Evolutionary conservation across 495 filamentous ascomycete species (phyloP).

Genomic region (Aspergillus funiculosus): DNA sequence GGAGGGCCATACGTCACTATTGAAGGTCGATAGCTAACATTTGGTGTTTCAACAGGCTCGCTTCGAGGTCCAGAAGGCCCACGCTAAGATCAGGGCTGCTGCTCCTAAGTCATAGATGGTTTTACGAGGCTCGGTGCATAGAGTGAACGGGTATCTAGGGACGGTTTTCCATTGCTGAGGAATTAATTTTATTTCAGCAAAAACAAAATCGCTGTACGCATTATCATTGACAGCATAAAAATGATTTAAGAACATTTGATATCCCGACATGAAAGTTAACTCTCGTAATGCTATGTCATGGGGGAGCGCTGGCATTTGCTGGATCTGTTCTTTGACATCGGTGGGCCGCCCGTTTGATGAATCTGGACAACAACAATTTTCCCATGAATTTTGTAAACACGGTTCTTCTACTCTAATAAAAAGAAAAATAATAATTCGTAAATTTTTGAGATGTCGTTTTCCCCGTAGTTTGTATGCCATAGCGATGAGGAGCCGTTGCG

Average conservation of each 20-base stretch:
- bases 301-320: constrained; percentile 21
- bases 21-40: background rate
- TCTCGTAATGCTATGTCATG: constrained; percentile 22
- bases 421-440: background rate
- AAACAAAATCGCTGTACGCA: constrained; percentile 47
- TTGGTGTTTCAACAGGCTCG: constrained; percentile 34
- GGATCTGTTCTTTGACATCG: constrained; percentile 17
- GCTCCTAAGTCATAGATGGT: constrained; percentile 49
- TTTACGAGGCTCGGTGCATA: constrained; percentile 46
- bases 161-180: constrained; percentile 46
- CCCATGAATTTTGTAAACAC: background rate
- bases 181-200: constrained; percentile 32
- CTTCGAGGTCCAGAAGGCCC: constrained; percentile 91
- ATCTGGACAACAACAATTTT: constrained; percentile 16
- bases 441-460: background rate
- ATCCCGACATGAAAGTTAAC: constrained; percentile 31
- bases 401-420: background rate
- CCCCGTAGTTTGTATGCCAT: constrained; percentile 7
- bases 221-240: constrained; percentile 45
- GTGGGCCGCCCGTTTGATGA: constrained; percentile 20
- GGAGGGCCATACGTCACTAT: background rate
- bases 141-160: constrained; percentile 45
- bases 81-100: constrained; percentile 65
- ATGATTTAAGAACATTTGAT: constrained; percentile 47
- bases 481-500: constrained; percentile 27